phyloP scores from a whole-genome alignment of 345 rosid species.

The Chamaenerion angustifolium region DNA sequence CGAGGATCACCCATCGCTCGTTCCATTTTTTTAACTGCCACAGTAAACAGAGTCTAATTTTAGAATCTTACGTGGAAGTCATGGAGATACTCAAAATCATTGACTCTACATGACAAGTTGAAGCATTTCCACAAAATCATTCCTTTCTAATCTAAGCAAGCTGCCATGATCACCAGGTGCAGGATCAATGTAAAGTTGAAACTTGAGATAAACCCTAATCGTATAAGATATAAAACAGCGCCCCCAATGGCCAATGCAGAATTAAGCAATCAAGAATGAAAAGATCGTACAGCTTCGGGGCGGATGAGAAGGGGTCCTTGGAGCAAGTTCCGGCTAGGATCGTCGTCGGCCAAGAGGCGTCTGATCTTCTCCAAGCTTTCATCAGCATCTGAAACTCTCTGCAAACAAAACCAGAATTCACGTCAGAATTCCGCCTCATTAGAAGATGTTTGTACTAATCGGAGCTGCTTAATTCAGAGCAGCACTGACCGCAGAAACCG shows the following conservation, averaged over 20 bases:
- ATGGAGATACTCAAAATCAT: neutral
- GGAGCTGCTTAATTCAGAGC: neutral
- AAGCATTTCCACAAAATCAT: too few species aligned
- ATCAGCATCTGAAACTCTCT: constrained; percentile 39
- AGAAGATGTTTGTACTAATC: neutral
- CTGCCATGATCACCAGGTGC: too few species aligned
- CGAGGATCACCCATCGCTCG: constrained; percentile 90
- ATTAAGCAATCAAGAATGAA: neutral
- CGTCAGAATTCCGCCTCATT: neutral
- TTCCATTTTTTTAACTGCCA: constrained; percentile 87
- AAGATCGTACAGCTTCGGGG: constrained; percentile 58
- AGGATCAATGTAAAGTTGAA: too few species aligned
- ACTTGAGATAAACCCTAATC: too few species aligned
- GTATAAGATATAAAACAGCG: too few species aligned
- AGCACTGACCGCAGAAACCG: too few species aligned
- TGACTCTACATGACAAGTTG: too few species aligned
- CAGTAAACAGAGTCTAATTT: neutral
- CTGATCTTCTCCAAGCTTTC: constrained; percentile 91
- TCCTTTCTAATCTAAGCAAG: too few species aligned
- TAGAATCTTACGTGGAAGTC: neutral
- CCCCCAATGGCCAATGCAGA: too few species aligned
- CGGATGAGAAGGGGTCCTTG: constrained; percentile 98
- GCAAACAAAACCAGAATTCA: constrained; percentile 10
- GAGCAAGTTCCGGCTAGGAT: constrained; percentile 66
- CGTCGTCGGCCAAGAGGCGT: constrained; percentile 80